Percentiles rank a stretch among this genome's conserved stretches.
Conservation (phyloP, 176 grass and related monocot species). For the Typha latifolia region DNA sequence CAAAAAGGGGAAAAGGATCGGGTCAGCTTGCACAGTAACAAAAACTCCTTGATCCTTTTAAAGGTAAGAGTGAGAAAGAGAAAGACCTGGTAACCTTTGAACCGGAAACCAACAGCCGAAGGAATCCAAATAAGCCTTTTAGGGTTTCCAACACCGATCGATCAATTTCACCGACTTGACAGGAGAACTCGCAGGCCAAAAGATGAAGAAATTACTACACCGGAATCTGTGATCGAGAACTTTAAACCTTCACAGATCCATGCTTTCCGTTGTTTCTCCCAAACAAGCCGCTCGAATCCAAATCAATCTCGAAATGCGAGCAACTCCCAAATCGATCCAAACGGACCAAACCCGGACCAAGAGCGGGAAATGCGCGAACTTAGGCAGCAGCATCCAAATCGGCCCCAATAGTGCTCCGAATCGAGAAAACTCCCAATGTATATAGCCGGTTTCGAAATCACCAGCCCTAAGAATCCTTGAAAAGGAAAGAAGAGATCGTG, state of each 20-base stretch:
- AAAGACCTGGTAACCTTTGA: slow-evolving; percentile 10
- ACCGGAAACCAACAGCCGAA: background rate
- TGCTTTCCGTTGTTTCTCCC: background rate
- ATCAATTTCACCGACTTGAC: too few species aligned
- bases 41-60: background rate
- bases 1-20: background rate
- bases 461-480: slow-evolving; percentile 3
- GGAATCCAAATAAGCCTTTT: too few species aligned
- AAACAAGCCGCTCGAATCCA: background rate
- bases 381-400: background rate
- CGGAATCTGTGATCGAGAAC: background rate
- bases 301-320: background rate
- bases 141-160: too few species aligned
- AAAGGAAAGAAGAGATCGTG: slow-evolving; percentile 12
- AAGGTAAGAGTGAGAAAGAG: background rate
- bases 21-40: slow-evolving; percentile 20
- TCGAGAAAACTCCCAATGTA: background rate
- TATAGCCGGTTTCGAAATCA: background rate
- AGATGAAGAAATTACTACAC: too few species aligned
- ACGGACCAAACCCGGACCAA: slow-evolving; percentile 13
- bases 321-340: slow-evolving; percentile 14
- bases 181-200: too few species aligned
- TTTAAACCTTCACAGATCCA: background rate
- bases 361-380: background rate
- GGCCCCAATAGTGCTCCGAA: slow-evolving; percentile 5